A percentile compares a stretch with the other conserved stretches of the same genome.
Evolutionary conservation across 2,329 filamentous ascomycete genomes (phyloP).

Genomic region (Orbilia oligospora): DNA sequence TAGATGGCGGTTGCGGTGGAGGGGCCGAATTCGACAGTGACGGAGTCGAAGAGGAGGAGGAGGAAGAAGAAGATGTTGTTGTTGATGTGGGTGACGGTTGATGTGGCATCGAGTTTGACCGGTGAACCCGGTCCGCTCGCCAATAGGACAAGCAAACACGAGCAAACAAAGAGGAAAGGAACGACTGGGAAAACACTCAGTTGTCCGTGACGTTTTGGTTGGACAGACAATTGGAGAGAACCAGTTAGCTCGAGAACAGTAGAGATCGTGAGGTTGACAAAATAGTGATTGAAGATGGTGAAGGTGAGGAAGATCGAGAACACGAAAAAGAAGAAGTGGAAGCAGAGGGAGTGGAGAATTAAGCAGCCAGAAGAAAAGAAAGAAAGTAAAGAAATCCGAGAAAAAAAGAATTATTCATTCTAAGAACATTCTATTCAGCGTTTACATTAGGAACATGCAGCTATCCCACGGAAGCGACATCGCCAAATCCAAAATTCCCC

Average conservation of each 20-base stretch:
- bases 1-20: slow-evolving; percentile 9
- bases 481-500: slow-evolving; percentile 8
- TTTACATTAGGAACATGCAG: slow-evolving; percentile 1
- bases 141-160: slow-evolving; percentile 6
- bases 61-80: not conserved
- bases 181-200: not conserved
- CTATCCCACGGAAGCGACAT: slow-evolving; percentile 40
- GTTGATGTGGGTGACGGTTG: not conserved
- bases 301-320: not conserved
- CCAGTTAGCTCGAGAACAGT: not conserved
- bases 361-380: not conserved
- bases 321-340: not conserved
- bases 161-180: slow-evolving; percentile 6
- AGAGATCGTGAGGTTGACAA: slow-evolving; percentile 14
- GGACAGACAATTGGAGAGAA: not conserved
- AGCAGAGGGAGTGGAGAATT: not conserved
- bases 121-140: slow-evolving; percentile 6
- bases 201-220: not conserved
- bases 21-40: not conserved
- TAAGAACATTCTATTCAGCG: slow-evolving; percentile 3
- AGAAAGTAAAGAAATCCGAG: not conserved
- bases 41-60: slow-evolving; percentile 11
- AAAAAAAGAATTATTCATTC: slow-evolving; percentile 23
- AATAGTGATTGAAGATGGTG: slow-evolving; percentile 1
- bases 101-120: slow-evolving; percentile 32